Conservation (phyloP, 2,329 filamentous ascomycete species). For the Drechslerella stenobrocha region DNA sequence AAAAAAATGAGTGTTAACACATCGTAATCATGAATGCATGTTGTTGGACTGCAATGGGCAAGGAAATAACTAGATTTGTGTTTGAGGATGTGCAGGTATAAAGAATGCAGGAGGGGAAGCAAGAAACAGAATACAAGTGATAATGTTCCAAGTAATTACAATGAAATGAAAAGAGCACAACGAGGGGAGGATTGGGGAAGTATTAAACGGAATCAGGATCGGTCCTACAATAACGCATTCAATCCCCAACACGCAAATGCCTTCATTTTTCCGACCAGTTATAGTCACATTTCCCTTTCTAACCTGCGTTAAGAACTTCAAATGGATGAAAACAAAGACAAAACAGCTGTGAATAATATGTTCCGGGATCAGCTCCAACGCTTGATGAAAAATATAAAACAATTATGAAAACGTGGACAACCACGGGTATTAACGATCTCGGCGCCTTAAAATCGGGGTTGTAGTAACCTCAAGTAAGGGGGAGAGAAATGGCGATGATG, state of each 20-base stretch:
- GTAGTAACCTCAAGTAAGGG: constrained; percentile 22
- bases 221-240: constrained; percentile 20
- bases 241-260: constrained; percentile 27
- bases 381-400: constrained; percentile 30
- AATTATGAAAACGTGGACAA: constrained; percentile 20
- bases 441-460: constrained; percentile 13
- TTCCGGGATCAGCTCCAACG: constrained; percentile 39
- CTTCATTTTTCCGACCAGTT: constrained; percentile 22
- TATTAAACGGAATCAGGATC: constrained; percentile 22
- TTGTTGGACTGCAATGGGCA: background rate
- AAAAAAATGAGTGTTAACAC: background rate
- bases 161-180: constrained; percentile 26
- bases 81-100: constrained; percentile 17
- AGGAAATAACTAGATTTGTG: constrained; percentile 1
- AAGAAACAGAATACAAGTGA: constrained; percentile 43
- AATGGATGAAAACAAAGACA: constrained; percentile 3
- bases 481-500: constrained; percentile 8
- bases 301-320: constrained; percentile 20
- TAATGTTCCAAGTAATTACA: constrained; percentile 48
- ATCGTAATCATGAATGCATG: constrained; percentile 1
- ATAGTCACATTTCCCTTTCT: constrained; percentile 38
- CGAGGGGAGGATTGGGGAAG: constrained; percentile 2
- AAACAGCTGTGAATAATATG: constrained; percentile 28
- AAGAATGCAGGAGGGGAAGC: constrained; percentile 4
- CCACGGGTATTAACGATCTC: constrained; percentile 38